Conservation (phyloP, 2,329 filamentous ascomycete species). For the Xylaria multiplex region DNA sequence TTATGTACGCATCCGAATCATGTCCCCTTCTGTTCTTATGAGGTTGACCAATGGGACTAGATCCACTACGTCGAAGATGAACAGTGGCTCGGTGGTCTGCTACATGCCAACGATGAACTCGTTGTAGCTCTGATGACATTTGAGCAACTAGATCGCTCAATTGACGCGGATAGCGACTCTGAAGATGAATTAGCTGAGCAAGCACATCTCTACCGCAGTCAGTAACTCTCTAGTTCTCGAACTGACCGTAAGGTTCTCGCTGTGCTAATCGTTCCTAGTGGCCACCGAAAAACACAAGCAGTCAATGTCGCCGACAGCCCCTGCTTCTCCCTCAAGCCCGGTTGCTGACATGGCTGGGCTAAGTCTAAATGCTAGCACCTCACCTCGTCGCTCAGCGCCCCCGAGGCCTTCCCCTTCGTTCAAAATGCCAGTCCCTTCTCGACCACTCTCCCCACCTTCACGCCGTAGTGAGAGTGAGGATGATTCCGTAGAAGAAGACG, state of each 20-base stretch:
- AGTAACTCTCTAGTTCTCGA: conserved; percentile 36
- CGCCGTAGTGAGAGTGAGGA: conserved; percentile 66
- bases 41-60: conserved; percentile 51
- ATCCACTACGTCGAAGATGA: conserved; percentile 92
- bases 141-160: conserved; percentile 89
- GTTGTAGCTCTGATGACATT: conserved; percentile 92
- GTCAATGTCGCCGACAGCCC: conserved; percentile 54
- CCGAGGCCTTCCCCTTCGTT: conserved; percentile 58
- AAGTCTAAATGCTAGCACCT: conserved; percentile 52
- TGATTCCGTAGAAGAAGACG: conserved; percentile 74
- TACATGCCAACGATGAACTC: conserved; percentile 96
- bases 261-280: conserved; percentile 55
- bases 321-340: conserved; percentile 47
- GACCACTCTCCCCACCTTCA: conserved; percentile 55
- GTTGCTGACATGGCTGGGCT: conserved; percentile 58
- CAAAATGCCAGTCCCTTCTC: conserved; percentile 62
- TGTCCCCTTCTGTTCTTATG: background rate
- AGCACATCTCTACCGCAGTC: conserved; percentile 71
- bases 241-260: conserved; percentile 23
- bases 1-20: conserved; percentile 65
- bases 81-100: conserved; percentile 88
- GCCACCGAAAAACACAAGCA: conserved; percentile 63
- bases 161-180: conserved; percentile 78
- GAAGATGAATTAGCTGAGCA: conserved; percentile 75
- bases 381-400: conserved; percentile 57